Evolutionary conservation across 768 basidiomycete genomes (phyloP).

Genomic region (Lenzites betulinus): DNA sequence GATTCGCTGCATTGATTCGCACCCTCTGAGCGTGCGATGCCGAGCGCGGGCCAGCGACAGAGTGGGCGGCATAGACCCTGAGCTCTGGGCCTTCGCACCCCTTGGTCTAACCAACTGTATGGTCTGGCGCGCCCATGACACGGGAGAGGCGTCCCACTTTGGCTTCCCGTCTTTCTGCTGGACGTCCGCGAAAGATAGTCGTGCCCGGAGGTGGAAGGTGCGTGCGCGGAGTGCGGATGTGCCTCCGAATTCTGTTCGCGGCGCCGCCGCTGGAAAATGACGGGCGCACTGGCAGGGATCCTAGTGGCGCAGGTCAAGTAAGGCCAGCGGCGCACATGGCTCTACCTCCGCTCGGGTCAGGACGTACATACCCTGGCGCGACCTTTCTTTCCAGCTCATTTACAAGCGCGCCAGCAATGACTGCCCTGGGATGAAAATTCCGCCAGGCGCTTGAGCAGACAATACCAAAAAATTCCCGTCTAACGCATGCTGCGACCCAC

Average conservation of each 20-base stretch:
- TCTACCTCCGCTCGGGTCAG: neutral
- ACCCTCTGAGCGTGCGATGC: neutral
- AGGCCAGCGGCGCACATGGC: too few relatives aligned
- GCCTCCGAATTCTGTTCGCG: neutral
- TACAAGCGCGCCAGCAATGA: too few relatives aligned
- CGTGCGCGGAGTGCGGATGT: neutral
- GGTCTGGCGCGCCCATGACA: neutral
- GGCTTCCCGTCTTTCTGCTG: constrained; percentile 1
- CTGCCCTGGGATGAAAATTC: too few relatives aligned
- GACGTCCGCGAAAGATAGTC: neutral
- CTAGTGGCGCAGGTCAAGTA: neutral
- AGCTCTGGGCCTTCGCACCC: neutral
- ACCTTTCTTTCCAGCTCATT: too few relatives aligned
- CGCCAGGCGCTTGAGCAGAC: too few relatives aligned
- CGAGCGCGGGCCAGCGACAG: neutral
- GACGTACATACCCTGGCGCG: too few relatives aligned
- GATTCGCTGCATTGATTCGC: constrained; percentile 1
- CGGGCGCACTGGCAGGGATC: neutral
- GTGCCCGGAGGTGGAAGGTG: constrained; percentile 1
- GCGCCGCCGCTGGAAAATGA: neutral
- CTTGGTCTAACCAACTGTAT: too few relatives aligned
- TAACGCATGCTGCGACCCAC: neutral
- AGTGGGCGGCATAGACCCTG: neutral
- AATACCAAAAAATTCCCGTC: too few relatives aligned
- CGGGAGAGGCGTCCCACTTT: neutral